These are phyloP conservation scores for Jackrogersella minutella DNA, from an alignment of 495 filamentous ascomycete species.

Conservation along the genomic window DNA sequence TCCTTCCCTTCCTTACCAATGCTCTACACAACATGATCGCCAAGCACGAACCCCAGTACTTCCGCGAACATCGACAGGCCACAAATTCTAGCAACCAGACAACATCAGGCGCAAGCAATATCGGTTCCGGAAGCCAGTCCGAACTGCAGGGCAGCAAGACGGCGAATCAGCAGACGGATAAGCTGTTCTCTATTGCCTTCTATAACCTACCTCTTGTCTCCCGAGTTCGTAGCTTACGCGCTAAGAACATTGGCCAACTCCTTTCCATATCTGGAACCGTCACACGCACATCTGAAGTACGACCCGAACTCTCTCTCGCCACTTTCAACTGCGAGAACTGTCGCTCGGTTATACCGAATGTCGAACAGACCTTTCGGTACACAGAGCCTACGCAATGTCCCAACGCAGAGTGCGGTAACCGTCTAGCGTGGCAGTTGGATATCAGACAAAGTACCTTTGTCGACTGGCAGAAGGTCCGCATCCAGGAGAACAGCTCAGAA, in stretches of 20 bases:
- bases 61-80: conserved; percentile 84
- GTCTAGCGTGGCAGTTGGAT: conserved; percentile 88
- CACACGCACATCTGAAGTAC: conserved; percentile 94
- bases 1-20: conserved; percentile 88
- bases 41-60: conserved; percentile 94
- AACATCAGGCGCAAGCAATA: conserved; percentile 72
- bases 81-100: conserved; percentile 67
- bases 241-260: conserved; percentile 88
- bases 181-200: conserved; percentile 92
- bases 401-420: conserved; percentile 89
- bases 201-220: conserved; percentile 97
- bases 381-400: conserved; percentile 97
- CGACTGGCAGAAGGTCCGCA: conserved; percentile 97
- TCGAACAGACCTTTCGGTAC: conserved; percentile 98
- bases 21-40: conserved; percentile 92
- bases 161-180: conserved; percentile 94
- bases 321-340: conserved; percentile 94
- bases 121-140: conserved; percentile 66
- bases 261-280: conserved; percentile 96
- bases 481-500: conserved; percentile 97
- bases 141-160: conserved; percentile 73
- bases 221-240: conserved; percentile 85
- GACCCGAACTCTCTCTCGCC: conserved; percentile 89
- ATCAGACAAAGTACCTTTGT: conserved; percentile 98
- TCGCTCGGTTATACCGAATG: conserved; percentile 78